phyloP scores from a whole-genome alignment of 2,329 filamentous ascomycete genomes.

The Berkeleyomyces basicola region DNA sequence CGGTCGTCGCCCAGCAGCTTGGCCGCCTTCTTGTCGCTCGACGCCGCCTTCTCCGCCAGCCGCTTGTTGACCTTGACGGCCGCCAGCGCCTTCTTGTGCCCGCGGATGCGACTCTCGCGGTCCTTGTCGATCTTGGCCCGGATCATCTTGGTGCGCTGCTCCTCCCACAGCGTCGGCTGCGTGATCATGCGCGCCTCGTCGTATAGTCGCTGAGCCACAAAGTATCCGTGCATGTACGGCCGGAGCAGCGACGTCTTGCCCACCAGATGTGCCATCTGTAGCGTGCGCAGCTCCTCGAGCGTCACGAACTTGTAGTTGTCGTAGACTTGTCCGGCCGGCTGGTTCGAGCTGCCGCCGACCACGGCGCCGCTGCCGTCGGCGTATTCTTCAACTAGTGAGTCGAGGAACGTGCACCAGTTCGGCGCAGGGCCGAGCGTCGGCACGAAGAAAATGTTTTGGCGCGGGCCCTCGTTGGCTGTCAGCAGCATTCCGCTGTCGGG shows the following conservation, averaged over 20 bases:
- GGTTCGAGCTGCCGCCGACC: conserved; percentile 18
- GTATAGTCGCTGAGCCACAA: conserved; percentile 86
- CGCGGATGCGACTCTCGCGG: conserved; percentile 82
- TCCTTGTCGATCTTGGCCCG: conserved; percentile 96
- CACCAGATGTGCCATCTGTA: conserved; percentile 77
- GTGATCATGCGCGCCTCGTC: conserved; percentile 86
- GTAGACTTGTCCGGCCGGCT: conserved; percentile 64
- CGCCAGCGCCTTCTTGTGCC: conserved; percentile 55
- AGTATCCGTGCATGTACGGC: conserved; percentile 99
- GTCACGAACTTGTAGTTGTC: conserved; percentile 99
- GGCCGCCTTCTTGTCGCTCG: conserved; percentile 32
- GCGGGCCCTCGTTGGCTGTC: conserved; percentile 89
- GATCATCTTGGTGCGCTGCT: conserved; percentile 77
- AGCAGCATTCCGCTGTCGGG: conserved; percentile 87
- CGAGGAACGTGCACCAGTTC: conserved; percentile 89
- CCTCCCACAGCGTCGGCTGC: conserved; percentile 86
- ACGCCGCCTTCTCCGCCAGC: conserved; percentile 55
- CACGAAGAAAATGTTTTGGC: conserved; percentile 90
- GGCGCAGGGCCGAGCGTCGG: conserved; percentile 86
- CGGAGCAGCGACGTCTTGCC: conserved; percentile 78
- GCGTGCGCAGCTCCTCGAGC: conserved; percentile 62
- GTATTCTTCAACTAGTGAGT: conserved; percentile 98
- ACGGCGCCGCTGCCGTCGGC: conserved; percentile 40
- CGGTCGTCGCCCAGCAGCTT: conserved; percentile 68
- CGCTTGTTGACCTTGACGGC: conserved; percentile 80